A percentile compares a stretch with the other conserved stretches of the same genome.
Evolutionary conservation across 305 asterid genomes (phyloP).

Genomic region (Rubia tinctorum): DNA sequence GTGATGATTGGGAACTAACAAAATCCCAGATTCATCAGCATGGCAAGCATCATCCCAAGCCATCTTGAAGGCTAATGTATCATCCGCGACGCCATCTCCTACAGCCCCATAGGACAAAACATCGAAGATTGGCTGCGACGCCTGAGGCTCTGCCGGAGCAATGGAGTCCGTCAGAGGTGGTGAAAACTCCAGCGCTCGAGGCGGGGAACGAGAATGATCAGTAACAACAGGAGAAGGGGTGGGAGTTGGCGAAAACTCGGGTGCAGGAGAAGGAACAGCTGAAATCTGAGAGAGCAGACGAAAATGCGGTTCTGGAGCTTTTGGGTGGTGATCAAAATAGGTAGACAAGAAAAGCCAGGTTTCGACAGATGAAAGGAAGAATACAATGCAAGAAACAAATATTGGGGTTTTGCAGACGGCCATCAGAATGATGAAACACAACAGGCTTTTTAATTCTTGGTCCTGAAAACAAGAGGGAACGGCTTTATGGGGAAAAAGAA

Average conservation of each 20-base stretch:
- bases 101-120: constrained; percentile 64
- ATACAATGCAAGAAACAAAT: constrained; percentile 25
- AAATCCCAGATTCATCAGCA: constrained; percentile 31
- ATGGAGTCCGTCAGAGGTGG: constrained; percentile 42
- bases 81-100: constrained; percentile 64
- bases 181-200: constrained; percentile 25
- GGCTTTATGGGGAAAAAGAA: background rate
- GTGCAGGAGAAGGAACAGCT: background rate
- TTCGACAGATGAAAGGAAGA: constrained; percentile 26
- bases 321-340: constrained; percentile 9
- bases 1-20: constrained; percentile 47
- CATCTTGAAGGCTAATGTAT: constrained; percentile 60
- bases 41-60: constrained; percentile 88
- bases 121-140: constrained; percentile 25
- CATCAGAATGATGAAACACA: constrained; percentile 25
- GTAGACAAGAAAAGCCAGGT: constrained; percentile 33
- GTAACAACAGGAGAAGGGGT: constrained; percentile 14
- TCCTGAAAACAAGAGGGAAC: constrained; percentile 10
- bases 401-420: constrained; percentile 16
- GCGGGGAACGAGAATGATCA: background rate
- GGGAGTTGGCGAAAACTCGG: background rate
- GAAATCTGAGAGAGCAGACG: constrained; percentile 38
- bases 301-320: constrained; percentile 11
- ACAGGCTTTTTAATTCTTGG: background rate
- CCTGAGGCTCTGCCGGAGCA: constrained; percentile 17